Evolutionary conservation across 2,329 filamentous ascomycete species (phyloP), one percentile per base, ranked within the genome.

Genomic region (Colletotrichum sublineola): DNA sequence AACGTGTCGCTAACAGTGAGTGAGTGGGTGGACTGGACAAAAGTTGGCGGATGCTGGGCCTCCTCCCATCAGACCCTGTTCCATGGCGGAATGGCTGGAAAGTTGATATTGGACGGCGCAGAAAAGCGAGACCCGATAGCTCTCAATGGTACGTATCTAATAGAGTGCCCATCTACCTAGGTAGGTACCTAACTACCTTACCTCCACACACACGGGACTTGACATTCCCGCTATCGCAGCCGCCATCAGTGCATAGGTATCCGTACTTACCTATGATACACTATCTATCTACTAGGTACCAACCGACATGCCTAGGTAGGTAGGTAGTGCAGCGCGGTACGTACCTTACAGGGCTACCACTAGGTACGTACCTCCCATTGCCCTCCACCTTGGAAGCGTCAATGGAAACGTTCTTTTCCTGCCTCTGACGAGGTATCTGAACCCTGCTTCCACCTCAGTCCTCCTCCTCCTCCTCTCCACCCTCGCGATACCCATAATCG

Each of bases 381-480:
- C 36, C 52, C 36, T 40, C 46, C 50, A 40, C 56, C 48, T 44
- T 70, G 20, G 40, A 69, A 70, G 70, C 70, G 60, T 70, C 61
- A 73, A 73, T 73, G 67, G 70, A 73, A 73, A 73, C 67, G 70
- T 69, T 73, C 70, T 70, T 73, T 69, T 69, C 67, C 62, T 67
- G 67, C 55, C 70, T 73, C 50, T 72, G 66, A 66, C 55, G 69
- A 72, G 36, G 46, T 67, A 48, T 42, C 63, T 67, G 31, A 67
- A 48, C 56, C 63, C 36, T 52, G 53, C 33, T 40, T 63, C 55
- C 48, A 50, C 65, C 42, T 15, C 20, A 15, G 15, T 44, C 42
- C 18, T 46, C 46, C 5, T 57, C 18, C 38, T 57, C 18, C 38
- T 40, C 63, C 57, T 52, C 24, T 52, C 58, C 60, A 40, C 60